Percentiles rank a stretch among this genome's conserved stretches.
Conservation (phyloP, 2,329 filamentous ascomycete genomes). For the Anisogramma anomala region DNA sequence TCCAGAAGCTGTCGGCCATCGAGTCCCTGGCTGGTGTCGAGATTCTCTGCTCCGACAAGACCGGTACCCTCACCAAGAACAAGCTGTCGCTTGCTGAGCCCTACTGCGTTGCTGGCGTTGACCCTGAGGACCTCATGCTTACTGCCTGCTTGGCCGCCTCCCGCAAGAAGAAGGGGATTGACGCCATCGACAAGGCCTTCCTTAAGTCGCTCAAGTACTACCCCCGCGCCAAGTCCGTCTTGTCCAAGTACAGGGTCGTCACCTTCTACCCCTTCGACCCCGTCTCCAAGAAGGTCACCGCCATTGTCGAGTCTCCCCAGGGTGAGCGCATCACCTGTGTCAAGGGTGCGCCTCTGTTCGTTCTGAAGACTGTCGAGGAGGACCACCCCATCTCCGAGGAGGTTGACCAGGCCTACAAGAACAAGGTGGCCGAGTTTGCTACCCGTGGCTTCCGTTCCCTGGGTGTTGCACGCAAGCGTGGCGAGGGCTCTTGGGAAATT, state of each 20-base stretch:
- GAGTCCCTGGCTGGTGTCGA: constrained; percentile 87
- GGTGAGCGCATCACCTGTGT: constrained; percentile 80
- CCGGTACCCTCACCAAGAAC: constrained; percentile 87
- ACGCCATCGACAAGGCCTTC: constrained; percentile 92
- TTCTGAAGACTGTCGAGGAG: constrained; percentile 77
- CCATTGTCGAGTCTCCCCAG: constrained; percentile 69
- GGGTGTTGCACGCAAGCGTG: constrained; percentile 83
- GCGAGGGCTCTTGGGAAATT: constrained; percentile 74
- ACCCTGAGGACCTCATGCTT: constrained; percentile 80
- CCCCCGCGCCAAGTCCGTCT: constrained; percentile 66
- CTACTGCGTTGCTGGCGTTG: constrained; percentile 70
- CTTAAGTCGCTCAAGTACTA: constrained; percentile 75
- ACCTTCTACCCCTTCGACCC: constrained; percentile 85
- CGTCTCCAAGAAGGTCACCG: constrained; percentile 85
- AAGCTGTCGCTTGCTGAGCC: constrained; percentile 81
- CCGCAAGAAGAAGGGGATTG: constrained; percentile 91
- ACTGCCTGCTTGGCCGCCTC: constrained; percentile 83
- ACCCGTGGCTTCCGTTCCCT: constrained; percentile 89
- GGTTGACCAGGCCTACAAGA: constrained; percentile 76
- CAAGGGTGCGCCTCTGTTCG: constrained; percentile 82
- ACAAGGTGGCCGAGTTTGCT: constrained; percentile 84
- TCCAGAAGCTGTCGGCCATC: constrained; percentile 85
- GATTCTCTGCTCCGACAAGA: constrained; percentile 92
- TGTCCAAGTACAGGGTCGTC: constrained; percentile 74
- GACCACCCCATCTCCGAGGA: constrained; percentile 68